Percentiles rank a stretch among this genome's conserved stretches.
Conservation (phyloP, 1,139 yeast genomes). For the Saccharomyces hybrid region DNA sequence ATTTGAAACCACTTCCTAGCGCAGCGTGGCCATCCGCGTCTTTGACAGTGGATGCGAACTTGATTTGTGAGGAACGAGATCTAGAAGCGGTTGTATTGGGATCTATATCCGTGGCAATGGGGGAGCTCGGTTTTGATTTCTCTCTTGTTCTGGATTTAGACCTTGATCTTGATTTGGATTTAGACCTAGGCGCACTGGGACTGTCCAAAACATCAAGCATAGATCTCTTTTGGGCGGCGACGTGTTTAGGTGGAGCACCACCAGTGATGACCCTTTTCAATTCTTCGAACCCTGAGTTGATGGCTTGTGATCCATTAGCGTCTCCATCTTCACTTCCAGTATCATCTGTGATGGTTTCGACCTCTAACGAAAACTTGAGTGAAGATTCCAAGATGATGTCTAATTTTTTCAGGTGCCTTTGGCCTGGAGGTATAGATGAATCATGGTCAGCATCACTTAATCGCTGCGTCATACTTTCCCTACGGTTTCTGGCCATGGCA, state of each 20-base stretch:
- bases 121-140: not conserved
- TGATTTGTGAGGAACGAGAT: conserved; percentile 15
- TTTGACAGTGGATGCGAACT: conserved; percentile 19
- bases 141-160: not conserved
- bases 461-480: conserved; percentile 1
- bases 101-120: not conserved
- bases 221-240: conserved; percentile 12
- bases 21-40: conserved; percentile 14
- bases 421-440: not conserved
- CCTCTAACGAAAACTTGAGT: conserved; percentile 17
- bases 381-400: conserved; percentile 19
- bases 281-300: conserved; percentile 8
- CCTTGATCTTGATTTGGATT: not conserved
- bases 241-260: conserved; percentile 8
- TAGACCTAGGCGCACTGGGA: not conserved
- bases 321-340: conserved; percentile 2
- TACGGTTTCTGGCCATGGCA: conserved; percentile 2
- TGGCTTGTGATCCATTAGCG: not conserved
- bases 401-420: conserved; percentile 4
- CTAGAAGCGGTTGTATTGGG: not conserved
- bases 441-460: conserved; percentile 1
- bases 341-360: conserved; percentile 15
- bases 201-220: conserved; percentile 19
- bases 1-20: conserved; percentile 7
- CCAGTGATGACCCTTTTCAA: conserved; percentile 22